Evolutionary conservation across 2,329 filamentous ascomycete species (phyloP).

Genomic region (Arthroderma sp.): DNA sequence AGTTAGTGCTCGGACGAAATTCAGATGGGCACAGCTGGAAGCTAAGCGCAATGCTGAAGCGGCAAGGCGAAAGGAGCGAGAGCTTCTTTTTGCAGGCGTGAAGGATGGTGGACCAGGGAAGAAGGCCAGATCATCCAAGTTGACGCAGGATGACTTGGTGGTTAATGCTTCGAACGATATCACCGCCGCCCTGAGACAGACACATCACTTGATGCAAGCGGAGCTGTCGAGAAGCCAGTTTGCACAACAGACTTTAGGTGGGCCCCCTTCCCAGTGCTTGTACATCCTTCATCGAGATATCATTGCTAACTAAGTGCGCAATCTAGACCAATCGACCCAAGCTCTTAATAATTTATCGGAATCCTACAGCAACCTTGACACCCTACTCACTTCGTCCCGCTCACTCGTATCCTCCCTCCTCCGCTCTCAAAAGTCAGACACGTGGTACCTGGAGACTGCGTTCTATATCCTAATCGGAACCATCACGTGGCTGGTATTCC

Average conservation of each 20-base stretch:
- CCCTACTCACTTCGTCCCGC: conserved; percentile 59
- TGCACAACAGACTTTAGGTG: conserved; percentile 66
- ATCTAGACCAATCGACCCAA: conserved; percentile 56
- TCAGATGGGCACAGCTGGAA: conserved; percentile 67
- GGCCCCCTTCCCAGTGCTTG: conserved; percentile 1
- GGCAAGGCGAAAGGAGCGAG: conserved; percentile 63
- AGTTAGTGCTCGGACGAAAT: conserved; percentile 47
- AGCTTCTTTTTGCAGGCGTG: conserved; percentile 58
- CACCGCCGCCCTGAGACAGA: conserved; percentile 67
- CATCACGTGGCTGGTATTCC: conserved; percentile 72
- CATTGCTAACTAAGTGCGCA: conserved; percentile 5
- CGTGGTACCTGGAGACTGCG: conserved; percentile 89
- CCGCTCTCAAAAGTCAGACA: conserved; percentile 85
- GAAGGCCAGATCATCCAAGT: conserved; percentile 30
- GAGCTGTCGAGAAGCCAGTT: conserved; percentile 81
- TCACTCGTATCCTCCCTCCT: conserved; percentile 67
- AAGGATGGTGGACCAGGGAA: conserved; percentile 28
- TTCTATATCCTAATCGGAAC: conserved; percentile 70
- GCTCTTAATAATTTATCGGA: conserved; percentile 71
- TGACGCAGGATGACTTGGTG: conserved; percentile 58
- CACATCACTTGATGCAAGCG: conserved; percentile 71
- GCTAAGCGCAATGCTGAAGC: conserved; percentile 62
- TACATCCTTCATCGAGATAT: background rate
- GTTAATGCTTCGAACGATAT: conserved; percentile 69
- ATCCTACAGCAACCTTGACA: conserved; percentile 66